phyloP scores from a whole-genome alignment of 164 flowering plant genomes.

The Litsea cubeba region DNA sequence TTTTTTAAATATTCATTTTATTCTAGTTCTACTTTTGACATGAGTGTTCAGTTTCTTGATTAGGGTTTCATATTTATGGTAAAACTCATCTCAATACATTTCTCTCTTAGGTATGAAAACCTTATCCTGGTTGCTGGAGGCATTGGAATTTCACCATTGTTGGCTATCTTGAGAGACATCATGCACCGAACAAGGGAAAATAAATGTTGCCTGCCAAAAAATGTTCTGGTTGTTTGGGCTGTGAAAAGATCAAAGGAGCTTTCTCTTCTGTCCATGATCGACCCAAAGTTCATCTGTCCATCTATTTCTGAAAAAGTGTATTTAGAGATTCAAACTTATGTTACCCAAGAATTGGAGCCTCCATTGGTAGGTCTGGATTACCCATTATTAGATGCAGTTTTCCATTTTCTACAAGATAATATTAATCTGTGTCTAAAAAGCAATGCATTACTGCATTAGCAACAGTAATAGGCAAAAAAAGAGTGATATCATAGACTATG shows the following conservation, averaged over 20 bases:
- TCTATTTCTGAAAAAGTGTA: constrained; percentile 40
- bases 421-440: too few species aligned
- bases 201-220: constrained; percentile 53
- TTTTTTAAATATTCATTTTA: not conserved
- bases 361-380: constrained; percentile 41
- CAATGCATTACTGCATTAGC: too few species aligned
- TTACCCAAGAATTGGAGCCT: constrained; percentile 77
- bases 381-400: not conserved
- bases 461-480: too few species aligned
- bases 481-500: too few species aligned
- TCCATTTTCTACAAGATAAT: too few species aligned
- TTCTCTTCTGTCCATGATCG: constrained; percentile 53
- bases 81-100: not conserved
- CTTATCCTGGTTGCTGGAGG: constrained; percentile 92
- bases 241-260: constrained; percentile 72
- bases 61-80: too few species aligned
- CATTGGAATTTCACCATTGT: constrained; percentile 90
- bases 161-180: constrained; percentile 81
- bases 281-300: constrained; percentile 57
- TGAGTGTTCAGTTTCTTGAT: not conserved
- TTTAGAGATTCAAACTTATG: constrained; percentile 55
- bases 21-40: too few species aligned
- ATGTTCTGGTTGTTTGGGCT: constrained; percentile 74
- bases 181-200: constrained; percentile 53
- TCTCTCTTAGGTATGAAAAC: constrained; percentile 61